These are phyloP conservation scores for Lodderomyces elongisporus DNA, from an alignment of 1,139 yeast species.

Conservation along the genomic window DNA sequence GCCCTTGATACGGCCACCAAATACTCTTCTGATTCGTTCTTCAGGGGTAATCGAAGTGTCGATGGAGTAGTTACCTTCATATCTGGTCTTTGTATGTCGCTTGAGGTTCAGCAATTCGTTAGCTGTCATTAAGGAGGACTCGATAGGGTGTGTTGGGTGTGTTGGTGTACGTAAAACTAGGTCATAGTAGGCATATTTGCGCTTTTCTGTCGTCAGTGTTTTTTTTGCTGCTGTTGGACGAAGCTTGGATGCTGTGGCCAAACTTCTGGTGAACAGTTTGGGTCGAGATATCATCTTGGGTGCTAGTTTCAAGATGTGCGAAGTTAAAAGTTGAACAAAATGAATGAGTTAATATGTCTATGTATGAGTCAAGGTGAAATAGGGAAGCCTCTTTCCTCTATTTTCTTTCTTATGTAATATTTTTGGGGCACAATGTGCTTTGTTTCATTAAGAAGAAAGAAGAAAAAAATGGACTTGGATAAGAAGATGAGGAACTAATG, in stretches of 20 bases:
- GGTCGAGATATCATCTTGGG: not conserved
- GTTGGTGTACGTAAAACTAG: constrained; percentile 31
- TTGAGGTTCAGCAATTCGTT: constrained; percentile 18
- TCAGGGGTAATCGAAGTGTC: constrained; percentile 36
- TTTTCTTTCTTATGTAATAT: too few relatives aligned
- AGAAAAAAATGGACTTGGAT: too few relatives aligned
- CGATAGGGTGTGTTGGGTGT: constrained; percentile 30
- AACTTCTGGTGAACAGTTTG: constrained; percentile 3
- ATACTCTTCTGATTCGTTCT: constrained; percentile 46
- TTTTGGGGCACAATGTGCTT: too few relatives aligned
- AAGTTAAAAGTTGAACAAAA: too few relatives aligned
- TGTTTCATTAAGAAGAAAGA: too few relatives aligned
- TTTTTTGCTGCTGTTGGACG: constrained; percentile 8
- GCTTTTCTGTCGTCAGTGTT: constrained; percentile 1
- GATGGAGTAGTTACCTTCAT: constrained; percentile 44
- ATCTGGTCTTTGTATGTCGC: constrained; percentile 22
- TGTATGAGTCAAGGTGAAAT: not conserved
- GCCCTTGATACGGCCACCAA: constrained; percentile 58
- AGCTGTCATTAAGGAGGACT: constrained; percentile 24
- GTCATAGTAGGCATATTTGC: constrained; percentile 32
- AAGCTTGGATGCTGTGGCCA: constrained; percentile 5
- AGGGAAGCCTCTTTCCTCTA: too few relatives aligned
- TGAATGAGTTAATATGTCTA: not conserved
- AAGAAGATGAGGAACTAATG: too few relatives aligned
- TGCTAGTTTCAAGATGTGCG: too few relatives aligned